Percentiles rank a stretch among this genome's conserved stretches.
Evolutionary conservation across 2,329 filamentous ascomycete species (phyloP).

Genomic region (Aspergillus ochraceoroseus): DNA sequence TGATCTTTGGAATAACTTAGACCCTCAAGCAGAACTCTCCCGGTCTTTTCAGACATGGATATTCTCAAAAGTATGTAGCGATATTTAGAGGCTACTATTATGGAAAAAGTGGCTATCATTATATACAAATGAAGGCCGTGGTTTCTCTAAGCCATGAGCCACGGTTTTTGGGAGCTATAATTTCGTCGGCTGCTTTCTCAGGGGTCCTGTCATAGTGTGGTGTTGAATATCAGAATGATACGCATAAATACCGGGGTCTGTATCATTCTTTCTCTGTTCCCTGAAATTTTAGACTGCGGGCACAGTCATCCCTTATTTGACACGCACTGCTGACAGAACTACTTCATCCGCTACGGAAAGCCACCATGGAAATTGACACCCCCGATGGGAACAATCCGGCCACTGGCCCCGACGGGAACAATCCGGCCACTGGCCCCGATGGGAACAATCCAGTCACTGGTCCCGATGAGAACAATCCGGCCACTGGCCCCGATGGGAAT

Average conservation of each 20-base stretch:
- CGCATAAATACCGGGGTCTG: neutral
- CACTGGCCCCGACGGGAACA: neutral
- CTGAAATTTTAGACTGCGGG: neutral
- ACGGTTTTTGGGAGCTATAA: neutral
- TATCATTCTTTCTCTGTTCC: neutral
- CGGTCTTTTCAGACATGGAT: too few species aligned
- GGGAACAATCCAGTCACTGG: neutral
- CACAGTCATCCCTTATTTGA: conserved; percentile 1
- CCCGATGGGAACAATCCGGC: neutral
- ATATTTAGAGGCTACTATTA: too few species aligned
- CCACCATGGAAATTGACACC: neutral
- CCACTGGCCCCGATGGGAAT: neutral
- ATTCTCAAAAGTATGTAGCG: too few species aligned
- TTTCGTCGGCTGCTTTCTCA: too few species aligned
- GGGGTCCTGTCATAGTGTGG: conserved; percentile 1
- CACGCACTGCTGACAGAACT: neutral
- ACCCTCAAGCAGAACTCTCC: too few species aligned
- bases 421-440: neutral
- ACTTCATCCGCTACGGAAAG: neutral
- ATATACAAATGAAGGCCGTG: neutral
- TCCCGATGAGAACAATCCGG: neutral
- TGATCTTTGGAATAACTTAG: conserved; percentile 3
- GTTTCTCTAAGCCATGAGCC: neutral
- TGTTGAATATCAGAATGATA: conserved; percentile 1
- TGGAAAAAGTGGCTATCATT: too few species aligned